phyloP scores from a whole-genome alignment of 331 rosid species.

The Dryas integrifolia region DNA sequence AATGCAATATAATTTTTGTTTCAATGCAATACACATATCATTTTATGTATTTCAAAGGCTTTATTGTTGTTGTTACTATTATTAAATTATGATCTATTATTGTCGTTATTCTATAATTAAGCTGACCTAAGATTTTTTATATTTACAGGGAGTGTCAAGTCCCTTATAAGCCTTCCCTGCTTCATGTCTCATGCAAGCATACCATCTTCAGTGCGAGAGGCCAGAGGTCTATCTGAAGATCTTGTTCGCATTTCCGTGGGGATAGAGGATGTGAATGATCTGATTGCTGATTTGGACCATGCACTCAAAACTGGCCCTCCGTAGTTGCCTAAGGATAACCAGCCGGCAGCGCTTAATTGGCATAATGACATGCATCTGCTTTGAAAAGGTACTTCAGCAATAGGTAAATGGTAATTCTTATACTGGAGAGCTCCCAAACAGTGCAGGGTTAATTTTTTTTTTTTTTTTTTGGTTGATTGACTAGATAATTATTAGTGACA shows the following conservation, averaged over 20 bases:
- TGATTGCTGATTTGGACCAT: constrained; percentile 62
- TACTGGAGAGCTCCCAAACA: neutral
- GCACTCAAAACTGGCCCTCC: constrained; percentile 74
- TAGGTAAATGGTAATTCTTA: neutral
- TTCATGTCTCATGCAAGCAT: constrained; percentile 97
- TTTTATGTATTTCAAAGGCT: too few relatives aligned
- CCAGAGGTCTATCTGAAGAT: constrained; percentile 89
- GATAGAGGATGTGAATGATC: constrained; percentile 83
- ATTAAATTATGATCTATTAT: neutral
- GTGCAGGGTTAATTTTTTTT: neutral
- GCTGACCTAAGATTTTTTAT: constrained; percentile 7
- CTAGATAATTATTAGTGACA: neutral
- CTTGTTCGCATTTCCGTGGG: constrained; percentile 91
- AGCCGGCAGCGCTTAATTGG: neutral
- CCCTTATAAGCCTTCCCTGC: constrained; percentile 83
- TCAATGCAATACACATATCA: neutral
- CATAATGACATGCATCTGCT: constrained; percentile 6
- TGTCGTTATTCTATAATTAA: neutral
- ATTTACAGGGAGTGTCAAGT: constrained; percentile 72
- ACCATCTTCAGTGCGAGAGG: constrained; percentile 73
- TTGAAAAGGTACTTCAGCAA: neutral
- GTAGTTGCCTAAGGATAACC: neutral
- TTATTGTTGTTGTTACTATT: neutral
- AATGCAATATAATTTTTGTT: neutral
- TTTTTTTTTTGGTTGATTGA: too few relatives aligned